These are phyloP conservation scores for Glarea lozoyensis DNA, from an alignment of 495 filamentous ascomycete genomes.

Conservation along the genomic window DNA sequence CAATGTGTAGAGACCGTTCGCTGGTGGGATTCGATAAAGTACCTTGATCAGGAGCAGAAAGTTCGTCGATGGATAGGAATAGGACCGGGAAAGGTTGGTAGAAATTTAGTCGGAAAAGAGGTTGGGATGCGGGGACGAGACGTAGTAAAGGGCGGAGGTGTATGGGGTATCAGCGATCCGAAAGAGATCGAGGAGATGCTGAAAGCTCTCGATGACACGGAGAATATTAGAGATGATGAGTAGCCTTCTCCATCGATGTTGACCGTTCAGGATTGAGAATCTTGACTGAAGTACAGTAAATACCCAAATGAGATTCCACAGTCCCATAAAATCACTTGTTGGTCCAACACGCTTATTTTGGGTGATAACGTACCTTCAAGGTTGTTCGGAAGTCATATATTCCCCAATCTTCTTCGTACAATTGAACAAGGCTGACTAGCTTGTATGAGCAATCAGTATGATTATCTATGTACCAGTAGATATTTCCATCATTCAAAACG, in stretches of 20 bases:
- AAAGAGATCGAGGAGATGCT: conserved; percentile 73
- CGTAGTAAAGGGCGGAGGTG: conserved; percentile 73
- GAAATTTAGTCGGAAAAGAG: conserved; percentile 92
- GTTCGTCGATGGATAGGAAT: conserved; percentile 88
- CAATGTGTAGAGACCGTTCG: conserved; percentile 80
- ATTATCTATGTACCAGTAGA: too few relatives aligned
- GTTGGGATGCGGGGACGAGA: conserved; percentile 78
- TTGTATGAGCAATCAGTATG: too few relatives aligned
- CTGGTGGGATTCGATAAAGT: conserved; percentile 91
- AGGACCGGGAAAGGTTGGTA: conserved; percentile 88
- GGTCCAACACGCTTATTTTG: too few relatives aligned
- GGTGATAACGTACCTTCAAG: too few relatives aligned
- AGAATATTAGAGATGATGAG: conserved; percentile 28
- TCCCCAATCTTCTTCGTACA: too few relatives aligned
- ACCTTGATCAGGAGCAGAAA: conserved; percentile 76
- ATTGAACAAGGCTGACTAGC: too few relatives aligned
- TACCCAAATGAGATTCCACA: too few relatives aligned
- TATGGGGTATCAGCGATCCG: conserved; percentile 85
- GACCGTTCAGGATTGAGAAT: not conserved
- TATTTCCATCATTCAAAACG: too few relatives aligned
- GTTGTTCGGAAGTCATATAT: too few relatives aligned
- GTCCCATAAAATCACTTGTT: too few relatives aligned
- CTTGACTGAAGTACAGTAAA: too few relatives aligned
- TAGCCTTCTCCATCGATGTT: conserved; percentile 3
- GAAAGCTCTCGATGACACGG: conserved; percentile 63